phyloP scores from a whole-genome alignment of 78 protist species.

The Chrysochromulina parva region DNA sequence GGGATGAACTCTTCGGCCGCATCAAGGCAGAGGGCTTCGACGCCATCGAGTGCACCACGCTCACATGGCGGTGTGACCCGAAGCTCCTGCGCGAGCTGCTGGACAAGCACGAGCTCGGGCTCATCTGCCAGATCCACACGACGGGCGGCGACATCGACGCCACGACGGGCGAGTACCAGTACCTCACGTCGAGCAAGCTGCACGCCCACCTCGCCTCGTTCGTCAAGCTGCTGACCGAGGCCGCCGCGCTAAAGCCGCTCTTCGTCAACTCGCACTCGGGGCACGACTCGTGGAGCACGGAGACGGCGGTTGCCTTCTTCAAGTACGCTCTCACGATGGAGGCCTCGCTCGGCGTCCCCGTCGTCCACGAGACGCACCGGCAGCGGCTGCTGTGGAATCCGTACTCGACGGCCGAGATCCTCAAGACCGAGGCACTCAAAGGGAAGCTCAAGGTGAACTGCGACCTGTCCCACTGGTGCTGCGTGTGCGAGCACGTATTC shows the following conservation, averaged over 20 bases:
- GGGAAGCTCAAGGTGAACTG: constrained; percentile 3
- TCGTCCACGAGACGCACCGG: constrained; percentile 24
- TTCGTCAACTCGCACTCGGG: background rate
- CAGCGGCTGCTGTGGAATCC: constrained; percentile 7
- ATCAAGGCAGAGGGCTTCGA: constrained; percentile 11
- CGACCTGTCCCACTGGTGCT: constrained; percentile 9
- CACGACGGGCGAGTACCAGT: background rate
- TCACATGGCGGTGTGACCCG: background rate
- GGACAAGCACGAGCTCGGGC: background rate
- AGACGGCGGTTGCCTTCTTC: background rate
- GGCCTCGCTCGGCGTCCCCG: background rate
- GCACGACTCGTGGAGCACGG: background rate
- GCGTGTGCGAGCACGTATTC: background rate
- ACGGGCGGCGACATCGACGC: background rate
- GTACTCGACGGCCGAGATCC: background rate
- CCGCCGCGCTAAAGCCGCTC: background rate
- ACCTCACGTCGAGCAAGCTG: background rate
- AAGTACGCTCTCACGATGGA: background rate
- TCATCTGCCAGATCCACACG: constrained; percentile 1
- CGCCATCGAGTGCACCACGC: background rate
- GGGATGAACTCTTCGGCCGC: background rate
- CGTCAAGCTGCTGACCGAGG: background rate
- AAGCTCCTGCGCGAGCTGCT: background rate
- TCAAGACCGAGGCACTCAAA: background rate
- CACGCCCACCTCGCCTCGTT: background rate